phyloP scores from a whole-genome alignment of 495 filamentous ascomycete genomes.

The Neurospora hispaniola region DNA sequence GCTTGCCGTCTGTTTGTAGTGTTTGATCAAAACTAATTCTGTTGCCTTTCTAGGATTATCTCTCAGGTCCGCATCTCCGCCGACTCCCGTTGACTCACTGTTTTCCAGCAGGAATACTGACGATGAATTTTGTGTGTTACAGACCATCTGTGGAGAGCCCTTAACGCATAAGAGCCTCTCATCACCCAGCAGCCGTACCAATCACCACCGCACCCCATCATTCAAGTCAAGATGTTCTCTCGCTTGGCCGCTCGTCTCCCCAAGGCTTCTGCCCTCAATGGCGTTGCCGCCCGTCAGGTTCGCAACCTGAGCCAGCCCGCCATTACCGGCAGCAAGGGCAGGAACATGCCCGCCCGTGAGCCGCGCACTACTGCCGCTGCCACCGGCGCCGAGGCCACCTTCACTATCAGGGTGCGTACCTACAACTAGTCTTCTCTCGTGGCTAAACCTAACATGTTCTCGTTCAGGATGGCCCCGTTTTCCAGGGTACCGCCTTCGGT shows the following conservation, averaged over 20 bases:
- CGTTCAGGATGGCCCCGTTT: slow-evolving; percentile 70
- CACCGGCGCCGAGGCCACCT: slow-evolving; percentile 67
- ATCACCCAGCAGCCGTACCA: slow-evolving; percentile 3
- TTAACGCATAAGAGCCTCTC: slow-evolving; percentile 21
- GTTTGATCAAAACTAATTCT: slow-evolving; percentile 1
- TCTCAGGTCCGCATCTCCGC: slow-evolving; percentile 58
- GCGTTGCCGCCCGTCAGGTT: slow-evolving; percentile 34
- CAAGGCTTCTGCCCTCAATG: slow-evolving; percentile 24
- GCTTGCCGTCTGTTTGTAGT: not conserved
- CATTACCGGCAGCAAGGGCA: slow-evolving; percentile 53
- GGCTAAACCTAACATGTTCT: slow-evolving; percentile 1
- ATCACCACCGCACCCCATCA: slow-evolving; percentile 6
- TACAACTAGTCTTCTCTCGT: not conserved
- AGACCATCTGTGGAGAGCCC: slow-evolving; percentile 98
- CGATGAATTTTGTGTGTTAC: slow-evolving; percentile 13
- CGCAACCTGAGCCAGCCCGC: slow-evolving; percentile 39
- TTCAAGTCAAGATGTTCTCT: slow-evolving; percentile 52
- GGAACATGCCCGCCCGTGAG: slow-evolving; percentile 37
- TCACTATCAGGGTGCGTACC: slow-evolving; percentile 72
- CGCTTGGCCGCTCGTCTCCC: slow-evolving; percentile 48
- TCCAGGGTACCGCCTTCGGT: slow-evolving; percentile 86
- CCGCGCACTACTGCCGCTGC: slow-evolving; percentile 46
- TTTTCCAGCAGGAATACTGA: slow-evolving; percentile 24
- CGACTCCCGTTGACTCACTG: slow-evolving; percentile 31
- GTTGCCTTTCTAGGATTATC: slow-evolving; percentile 62